Evolutionary conservation across 1,139 yeast genomes (phyloP).

Genomic region (Kluyveromyces marxianus): DNA sequence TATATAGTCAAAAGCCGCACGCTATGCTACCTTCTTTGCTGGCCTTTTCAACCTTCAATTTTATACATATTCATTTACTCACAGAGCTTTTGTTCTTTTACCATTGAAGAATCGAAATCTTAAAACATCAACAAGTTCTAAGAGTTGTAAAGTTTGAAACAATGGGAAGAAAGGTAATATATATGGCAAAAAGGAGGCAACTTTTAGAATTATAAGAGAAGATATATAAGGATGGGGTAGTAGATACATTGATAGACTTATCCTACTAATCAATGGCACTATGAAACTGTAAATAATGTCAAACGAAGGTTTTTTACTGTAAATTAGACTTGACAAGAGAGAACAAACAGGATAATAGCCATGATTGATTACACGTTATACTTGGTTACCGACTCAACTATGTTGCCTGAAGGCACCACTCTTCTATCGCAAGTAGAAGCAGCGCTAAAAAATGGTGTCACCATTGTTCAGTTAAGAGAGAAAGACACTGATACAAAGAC

Average conservation of each 20-base stretch:
- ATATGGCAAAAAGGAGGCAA: neutral
- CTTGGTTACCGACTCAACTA: slow-evolving; percentile 73
- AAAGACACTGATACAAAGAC: slow-evolving; percentile 62
- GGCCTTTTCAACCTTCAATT: too few relatives aligned
- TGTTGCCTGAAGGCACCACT: slow-evolving; percentile 60
- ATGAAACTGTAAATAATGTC: neutral
- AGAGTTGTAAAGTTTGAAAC: neutral
- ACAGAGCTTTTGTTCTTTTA: neutral
- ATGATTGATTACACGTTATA: slow-evolving; percentile 57
- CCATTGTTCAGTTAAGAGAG: slow-evolving; percentile 79
- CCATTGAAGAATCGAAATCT: neutral
- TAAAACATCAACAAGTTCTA: neutral
- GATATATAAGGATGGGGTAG: neutral
- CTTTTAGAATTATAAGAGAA: neutral
- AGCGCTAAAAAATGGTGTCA: slow-evolving; percentile 65
- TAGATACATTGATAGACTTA: neutral
- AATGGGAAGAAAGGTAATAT: neutral
- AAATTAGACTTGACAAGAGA: too few relatives aligned
- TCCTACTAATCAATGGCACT: neutral
- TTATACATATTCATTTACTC: neutral
- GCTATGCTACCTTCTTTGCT: too few relatives aligned
- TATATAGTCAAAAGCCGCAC: neutral
- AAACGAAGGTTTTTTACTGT: neutral
- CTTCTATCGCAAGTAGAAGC: slow-evolving; percentile 53
- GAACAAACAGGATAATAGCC: too few relatives aligned